phyloP scores from a whole-genome alignment of 2,329 filamentous ascomycete species.

The Aciculosporium take region DNA sequence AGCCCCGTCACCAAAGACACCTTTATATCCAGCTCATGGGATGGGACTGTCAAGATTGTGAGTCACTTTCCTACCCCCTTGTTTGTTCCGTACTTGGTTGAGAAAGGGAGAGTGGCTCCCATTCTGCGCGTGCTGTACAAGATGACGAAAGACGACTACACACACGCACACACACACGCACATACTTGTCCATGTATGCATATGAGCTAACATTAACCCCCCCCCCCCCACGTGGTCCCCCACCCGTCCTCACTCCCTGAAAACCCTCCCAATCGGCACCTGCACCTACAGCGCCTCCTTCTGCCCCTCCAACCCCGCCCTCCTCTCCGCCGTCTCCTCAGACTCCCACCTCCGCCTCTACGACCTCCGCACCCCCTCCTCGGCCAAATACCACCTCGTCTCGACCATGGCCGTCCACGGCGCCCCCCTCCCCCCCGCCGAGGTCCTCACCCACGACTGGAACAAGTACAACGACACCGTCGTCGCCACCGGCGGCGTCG shows the following conservation, averaged over 20 bases:
- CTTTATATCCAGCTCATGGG: constrained; percentile 88
- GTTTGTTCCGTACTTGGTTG: too few species aligned
- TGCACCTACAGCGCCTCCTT: constrained; percentile 93
- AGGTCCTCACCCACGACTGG: constrained; percentile 94
- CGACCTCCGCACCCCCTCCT: constrained; percentile 76
- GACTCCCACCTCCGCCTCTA: constrained; percentile 85
- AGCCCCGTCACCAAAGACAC: constrained; percentile 81
- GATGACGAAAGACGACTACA: too few species aligned
- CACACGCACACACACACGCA: too few species aligned
- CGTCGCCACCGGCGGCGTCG: constrained; percentile 79
- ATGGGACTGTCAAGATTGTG: constrained; percentile 84
- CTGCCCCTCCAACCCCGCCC: constrained; percentile 71
- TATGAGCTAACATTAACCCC: neutral
- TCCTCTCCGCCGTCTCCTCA: constrained; percentile 76
- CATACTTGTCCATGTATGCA: too few species aligned
- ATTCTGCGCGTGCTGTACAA: too few species aligned
- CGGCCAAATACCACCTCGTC: constrained; percentile 75
- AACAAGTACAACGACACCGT: constrained; percentile 89
- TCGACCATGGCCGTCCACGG: constrained; percentile 73
- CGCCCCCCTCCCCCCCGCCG: constrained; percentile 52
- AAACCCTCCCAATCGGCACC: constrained; percentile 77
- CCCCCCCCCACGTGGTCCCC: constrained; percentile 57
- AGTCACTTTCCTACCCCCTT: constrained; percentile 9
- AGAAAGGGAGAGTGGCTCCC: too few species aligned
- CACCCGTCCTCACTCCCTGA: constrained; percentile 55